These are phyloP conservation scores for Aureobasidium lini DNA, from an alignment of 2,329 filamentous ascomycete species.

Conservation along the genomic window DNA sequence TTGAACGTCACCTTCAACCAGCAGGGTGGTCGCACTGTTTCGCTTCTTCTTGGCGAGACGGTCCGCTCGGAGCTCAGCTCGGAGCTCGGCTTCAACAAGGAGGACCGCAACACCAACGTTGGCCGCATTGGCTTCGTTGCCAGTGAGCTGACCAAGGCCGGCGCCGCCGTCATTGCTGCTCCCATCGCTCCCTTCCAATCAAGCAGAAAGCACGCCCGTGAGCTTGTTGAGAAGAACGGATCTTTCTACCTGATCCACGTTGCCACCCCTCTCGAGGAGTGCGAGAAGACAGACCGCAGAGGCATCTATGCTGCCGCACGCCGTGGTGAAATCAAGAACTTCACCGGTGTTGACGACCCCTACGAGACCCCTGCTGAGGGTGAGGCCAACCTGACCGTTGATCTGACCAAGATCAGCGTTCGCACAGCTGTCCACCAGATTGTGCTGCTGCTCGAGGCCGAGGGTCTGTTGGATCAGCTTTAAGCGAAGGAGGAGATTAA, in stretches of 20 bases:
- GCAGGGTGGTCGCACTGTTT: constrained; percentile 90
- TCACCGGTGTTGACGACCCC: constrained; percentile 96
- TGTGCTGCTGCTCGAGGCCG: constrained; percentile 80
- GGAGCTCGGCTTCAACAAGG: constrained; percentile 88
- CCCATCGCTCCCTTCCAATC: constrained; percentile 90
- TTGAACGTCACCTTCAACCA: constrained; percentile 97
- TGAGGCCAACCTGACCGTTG: constrained; percentile 77
- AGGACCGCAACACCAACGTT: constrained; percentile 92
- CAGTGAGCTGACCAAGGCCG: constrained; percentile 84
- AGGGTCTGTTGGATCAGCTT: constrained; percentile 71
- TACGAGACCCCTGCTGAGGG: constrained; percentile 80
- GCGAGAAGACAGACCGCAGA: constrained; percentile 89
- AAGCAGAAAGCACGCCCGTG: constrained; percentile 67
- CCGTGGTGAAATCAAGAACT: constrained; percentile 88
- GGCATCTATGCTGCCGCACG: constrained; percentile 83
- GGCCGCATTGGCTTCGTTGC: constrained; percentile 94
- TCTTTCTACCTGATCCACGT: constrained; percentile 95
- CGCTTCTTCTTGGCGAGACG: constrained; percentile 89
- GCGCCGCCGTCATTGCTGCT: constrained; percentile 89
- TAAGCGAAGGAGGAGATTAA: constrained; percentile 19
- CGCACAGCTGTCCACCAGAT: constrained; percentile 96
- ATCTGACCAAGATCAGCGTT: constrained; percentile 78
- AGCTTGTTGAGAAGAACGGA: constrained; percentile 79
- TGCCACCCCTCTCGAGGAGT: constrained; percentile 82
- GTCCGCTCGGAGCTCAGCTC: constrained; percentile 88